Evolutionary conservation across 2,329 filamentous ascomycete genomes (phyloP).

Genomic region (Neonectria faginata): DNA sequence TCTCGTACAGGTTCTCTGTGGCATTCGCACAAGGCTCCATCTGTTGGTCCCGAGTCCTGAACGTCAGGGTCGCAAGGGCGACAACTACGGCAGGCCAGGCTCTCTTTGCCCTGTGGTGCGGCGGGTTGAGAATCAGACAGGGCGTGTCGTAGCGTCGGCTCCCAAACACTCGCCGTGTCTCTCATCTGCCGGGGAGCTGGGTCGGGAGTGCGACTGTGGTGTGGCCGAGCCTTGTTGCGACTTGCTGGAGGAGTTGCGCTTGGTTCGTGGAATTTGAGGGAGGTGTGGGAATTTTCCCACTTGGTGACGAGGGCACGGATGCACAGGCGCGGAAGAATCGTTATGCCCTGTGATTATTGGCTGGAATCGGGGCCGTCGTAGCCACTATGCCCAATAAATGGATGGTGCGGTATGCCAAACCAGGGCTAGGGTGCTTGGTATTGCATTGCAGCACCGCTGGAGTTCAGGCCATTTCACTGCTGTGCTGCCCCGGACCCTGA

Average conservation of each 20-base stretch:
- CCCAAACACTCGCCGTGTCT: constrained; percentile 42
- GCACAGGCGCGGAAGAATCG: constrained; percentile 10
- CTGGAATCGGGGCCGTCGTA: not conserved
- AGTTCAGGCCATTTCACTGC: not conserved
- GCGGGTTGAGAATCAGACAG: constrained; percentile 33
- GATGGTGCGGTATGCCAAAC: constrained; percentile 21
- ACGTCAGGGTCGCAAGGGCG: constrained; percentile 5
- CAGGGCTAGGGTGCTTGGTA: constrained; percentile 4
- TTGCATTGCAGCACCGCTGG: not conserved
- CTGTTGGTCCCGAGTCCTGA: constrained; percentile 32
- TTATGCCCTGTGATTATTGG: constrained; percentile 32
- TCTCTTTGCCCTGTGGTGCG: constrained; percentile 27
- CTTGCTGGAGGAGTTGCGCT: constrained; percentile 3
- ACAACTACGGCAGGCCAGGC: constrained; percentile 16
- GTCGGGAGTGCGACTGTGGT: constrained; percentile 13
- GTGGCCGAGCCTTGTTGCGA: constrained; percentile 11
- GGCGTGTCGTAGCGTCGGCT: constrained; percentile 39
- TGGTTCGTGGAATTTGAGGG: constrained; percentile 31
- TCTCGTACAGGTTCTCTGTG: not conserved
- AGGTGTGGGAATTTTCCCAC: constrained; percentile 28
- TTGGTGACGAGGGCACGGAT: constrained; percentile 32
- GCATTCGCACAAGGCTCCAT: not conserved
- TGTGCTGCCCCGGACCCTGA: not conserved
- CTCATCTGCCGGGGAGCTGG: constrained; percentile 42
- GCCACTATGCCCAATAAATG: constrained; percentile 5